Evolutionary conservation across 495 filamentous ascomycete genomes (phyloP).

Genomic region (Podospora pseudopauciseta): DNA sequence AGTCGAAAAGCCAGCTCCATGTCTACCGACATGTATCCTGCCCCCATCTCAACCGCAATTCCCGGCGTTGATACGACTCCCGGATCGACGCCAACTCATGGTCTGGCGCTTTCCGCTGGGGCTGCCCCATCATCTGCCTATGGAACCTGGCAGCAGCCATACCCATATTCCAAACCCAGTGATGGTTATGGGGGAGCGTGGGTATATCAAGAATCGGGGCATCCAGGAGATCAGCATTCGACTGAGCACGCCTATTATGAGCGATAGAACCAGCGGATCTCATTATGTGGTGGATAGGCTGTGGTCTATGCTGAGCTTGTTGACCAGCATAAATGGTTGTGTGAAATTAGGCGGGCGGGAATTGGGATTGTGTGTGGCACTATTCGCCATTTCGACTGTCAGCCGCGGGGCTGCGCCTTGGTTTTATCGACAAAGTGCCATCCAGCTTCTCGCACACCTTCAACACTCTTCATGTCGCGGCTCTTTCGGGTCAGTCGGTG

Average conservation of each 20-base stretch:
- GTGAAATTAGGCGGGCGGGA: not conserved
- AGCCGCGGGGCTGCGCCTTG: not conserved
- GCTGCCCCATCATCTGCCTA: conserved; percentile 41
- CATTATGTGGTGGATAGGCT: not conserved
- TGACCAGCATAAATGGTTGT: not conserved
- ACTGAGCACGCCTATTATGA: conserved; percentile 35
- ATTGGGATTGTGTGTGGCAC: not conserved
- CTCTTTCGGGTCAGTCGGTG: conserved; percentile 15
- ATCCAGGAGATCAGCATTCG: conserved; percentile 31
- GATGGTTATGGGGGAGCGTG: conserved; percentile 42
- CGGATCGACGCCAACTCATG: conserved; percentile 31
- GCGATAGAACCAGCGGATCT: conserved; percentile 13
- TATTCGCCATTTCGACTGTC: not conserved
- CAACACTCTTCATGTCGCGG: not conserved
- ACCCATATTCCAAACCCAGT: conserved; percentile 37
- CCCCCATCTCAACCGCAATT: conserved; percentile 37
- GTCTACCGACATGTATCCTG: conserved; percentile 37
- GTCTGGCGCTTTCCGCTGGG: conserved; percentile 40
- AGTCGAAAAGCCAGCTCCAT: conserved; percentile 36
- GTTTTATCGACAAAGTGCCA: not conserved
- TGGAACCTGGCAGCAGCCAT: conserved; percentile 43
- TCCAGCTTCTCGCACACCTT: not conserved
- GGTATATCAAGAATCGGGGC: conserved; percentile 33
- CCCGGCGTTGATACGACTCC: conserved; percentile 37
- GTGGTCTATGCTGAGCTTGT: conserved; percentile 3